Evolutionary conservation across 257 asterid genomes (phyloP).

Genomic region (Prunella vulgaris): DNA sequence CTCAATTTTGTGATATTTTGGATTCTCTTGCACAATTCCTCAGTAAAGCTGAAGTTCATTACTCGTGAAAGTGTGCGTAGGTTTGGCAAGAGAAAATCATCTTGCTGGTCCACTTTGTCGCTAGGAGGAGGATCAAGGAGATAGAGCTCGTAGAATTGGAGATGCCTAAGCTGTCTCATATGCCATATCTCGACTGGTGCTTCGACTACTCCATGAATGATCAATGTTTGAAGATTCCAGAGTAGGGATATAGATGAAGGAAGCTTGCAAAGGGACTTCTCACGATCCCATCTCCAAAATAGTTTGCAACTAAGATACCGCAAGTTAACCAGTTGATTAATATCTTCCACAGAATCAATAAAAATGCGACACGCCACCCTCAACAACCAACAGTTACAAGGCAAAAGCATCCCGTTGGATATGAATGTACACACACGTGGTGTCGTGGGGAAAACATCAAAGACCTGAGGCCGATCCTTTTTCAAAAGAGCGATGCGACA

Average conservation of each 20-base stretch:
- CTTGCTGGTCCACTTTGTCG: background rate
- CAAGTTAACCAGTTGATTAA: conserved; percentile 7
- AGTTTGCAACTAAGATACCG: background rate
- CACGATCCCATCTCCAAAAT: background rate
- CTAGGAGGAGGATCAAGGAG: conserved; percentile 13
- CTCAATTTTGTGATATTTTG: conserved; percentile 6
- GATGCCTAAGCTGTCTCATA: conserved; percentile 16
- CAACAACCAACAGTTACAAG: background rate
- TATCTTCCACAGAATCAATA: background rate
- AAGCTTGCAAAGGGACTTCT: background rate
- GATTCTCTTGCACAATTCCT: conserved; percentile 8
- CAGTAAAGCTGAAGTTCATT: background rate
- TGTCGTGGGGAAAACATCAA: background rate
- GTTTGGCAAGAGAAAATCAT: background rate
- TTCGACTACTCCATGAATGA: background rate
- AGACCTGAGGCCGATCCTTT: background rate
- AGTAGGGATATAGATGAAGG: conserved; percentile 11
- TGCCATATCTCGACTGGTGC: conserved; percentile 20
- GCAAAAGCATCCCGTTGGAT: background rate
- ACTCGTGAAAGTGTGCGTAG: conserved; percentile 9
- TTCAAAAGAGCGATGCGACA: background rate
- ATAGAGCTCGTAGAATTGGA: background rate
- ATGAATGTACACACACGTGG: background rate
- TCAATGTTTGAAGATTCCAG: conserved; percentile 22
- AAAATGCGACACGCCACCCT: background rate